These are phyloP conservation scores for Noccaea bulbosa DNA, from an alignment of 345 rosid genomes.

Conservation along the genomic window DNA sequence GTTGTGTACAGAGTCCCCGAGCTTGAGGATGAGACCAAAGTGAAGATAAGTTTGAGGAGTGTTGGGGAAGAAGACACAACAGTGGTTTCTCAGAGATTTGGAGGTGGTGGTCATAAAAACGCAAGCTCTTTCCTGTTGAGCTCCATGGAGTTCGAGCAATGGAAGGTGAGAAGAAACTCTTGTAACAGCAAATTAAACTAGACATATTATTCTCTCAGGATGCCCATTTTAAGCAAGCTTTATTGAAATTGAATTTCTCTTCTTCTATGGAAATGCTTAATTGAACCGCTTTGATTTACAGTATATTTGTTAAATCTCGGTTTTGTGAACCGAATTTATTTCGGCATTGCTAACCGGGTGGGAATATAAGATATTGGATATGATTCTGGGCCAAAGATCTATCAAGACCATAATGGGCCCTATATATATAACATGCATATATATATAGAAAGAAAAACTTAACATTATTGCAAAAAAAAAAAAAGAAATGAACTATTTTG, in stretches of 20 bases:
- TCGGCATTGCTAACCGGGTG: no score
- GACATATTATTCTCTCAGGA: background rate
- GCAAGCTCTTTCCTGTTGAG: slow-evolving; percentile 74
- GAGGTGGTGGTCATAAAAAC: slow-evolving; percentile 76
- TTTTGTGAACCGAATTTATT: no score
- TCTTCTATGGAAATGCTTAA: no score
- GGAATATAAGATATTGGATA: no score
- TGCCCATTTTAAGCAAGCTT: background rate
- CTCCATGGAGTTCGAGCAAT: slow-evolving; percentile 51
- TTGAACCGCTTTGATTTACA: background rate
- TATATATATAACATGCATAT: no score
- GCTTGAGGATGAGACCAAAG: slow-evolving; percentile 56
- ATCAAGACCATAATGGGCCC: no score
- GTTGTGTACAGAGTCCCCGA: slow-evolving; percentile 65
- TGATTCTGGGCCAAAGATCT: no score
- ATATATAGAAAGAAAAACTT: no score
- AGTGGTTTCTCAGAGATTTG: slow-evolving; percentile 54
- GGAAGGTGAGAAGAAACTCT: slow-evolving; percentile 52
- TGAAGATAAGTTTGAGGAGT: slow-evolving; percentile 79
- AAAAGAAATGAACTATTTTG: no score
- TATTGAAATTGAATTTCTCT: background rate
- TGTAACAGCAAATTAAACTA: no score
- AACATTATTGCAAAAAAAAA: no score
- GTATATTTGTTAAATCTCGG: no score
- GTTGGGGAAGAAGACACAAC: slow-evolving; percentile 65